Evolutionary conservation across 202 grass and related monocot species (phyloP).

Genomic region (Miscanthus sacchariflorus): DNA sequence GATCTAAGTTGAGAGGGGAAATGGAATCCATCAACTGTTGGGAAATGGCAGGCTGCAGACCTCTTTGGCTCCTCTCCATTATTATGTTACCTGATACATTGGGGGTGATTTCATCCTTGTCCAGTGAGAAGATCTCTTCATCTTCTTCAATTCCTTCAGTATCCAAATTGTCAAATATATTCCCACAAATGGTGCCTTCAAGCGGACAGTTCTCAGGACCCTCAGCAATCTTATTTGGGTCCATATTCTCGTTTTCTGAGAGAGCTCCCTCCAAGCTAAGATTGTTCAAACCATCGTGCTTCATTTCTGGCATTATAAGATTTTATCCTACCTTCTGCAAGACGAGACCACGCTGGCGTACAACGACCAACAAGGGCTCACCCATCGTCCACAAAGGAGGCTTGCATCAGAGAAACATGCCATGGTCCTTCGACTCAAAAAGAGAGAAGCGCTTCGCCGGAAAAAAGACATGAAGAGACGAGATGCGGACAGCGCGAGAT

Average conservation of each 20-base stretch:
- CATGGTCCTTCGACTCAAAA: too few relatives aligned
- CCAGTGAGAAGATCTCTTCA: conserved; percentile 52
- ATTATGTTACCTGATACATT: conserved; percentile 44
- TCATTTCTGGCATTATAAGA: conserved; percentile 15
- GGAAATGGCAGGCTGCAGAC: conserved; percentile 48
- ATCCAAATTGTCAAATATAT: conserved; percentile 60
- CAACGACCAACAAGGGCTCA: too few relatives aligned
- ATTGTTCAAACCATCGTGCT: conserved; percentile 17
- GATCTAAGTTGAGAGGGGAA: conserved; percentile 55
- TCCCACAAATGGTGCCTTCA: conserved; percentile 38
- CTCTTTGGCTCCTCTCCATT: conserved; percentile 49
- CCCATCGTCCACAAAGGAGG: too few relatives aligned
- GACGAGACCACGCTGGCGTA: too few relatives aligned
- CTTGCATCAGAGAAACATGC: too few relatives aligned
- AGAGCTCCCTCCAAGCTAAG: conserved; percentile 40
- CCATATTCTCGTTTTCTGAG: conserved; percentile 51
- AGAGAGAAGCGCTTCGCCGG: too few relatives aligned
- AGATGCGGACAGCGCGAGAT: too few relatives aligned
- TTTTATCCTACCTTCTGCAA: neutral
- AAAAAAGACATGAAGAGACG: too few relatives aligned
- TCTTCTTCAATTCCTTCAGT: conserved; percentile 47
- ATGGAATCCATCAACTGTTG: conserved; percentile 58
- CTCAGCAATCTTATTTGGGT: conserved; percentile 26
- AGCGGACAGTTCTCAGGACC: conserved; percentile 3
- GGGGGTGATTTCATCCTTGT: conserved; percentile 71